Evolutionary conservation across 2,329 filamentous ascomycete species (phyloP).

Genomic region (Colletotrichum sidae): DNA sequence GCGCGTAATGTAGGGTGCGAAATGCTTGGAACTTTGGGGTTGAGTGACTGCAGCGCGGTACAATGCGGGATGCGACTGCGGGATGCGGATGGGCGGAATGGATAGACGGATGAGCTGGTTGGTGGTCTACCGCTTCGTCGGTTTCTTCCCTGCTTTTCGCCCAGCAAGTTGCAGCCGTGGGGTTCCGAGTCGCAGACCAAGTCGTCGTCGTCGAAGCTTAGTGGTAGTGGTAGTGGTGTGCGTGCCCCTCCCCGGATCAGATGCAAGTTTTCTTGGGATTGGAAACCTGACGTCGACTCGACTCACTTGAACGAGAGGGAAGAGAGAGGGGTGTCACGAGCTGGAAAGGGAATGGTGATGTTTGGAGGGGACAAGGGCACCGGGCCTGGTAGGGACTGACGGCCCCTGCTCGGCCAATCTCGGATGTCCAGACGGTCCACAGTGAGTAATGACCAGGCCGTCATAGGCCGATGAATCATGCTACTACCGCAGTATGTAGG

Average conservation of each 20-base stretch:
- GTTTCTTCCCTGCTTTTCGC: too few relatives aligned
- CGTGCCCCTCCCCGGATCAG: constrained; percentile 15
- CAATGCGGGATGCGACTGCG: constrained; percentile 2
- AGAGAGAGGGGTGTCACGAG: constrained; percentile 21
- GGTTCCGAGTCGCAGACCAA: constrained; percentile 11
- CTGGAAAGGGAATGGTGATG: constrained; percentile 23
- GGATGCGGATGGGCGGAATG: constrained; percentile 10
- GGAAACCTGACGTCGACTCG: constrained; percentile 32
- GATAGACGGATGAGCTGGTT: constrained; percentile 4
- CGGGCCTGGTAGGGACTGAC: too few relatives aligned
- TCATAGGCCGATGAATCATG: constrained; percentile 10
- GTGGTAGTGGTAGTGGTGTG: background rate
- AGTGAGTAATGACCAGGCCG: constrained; percentile 25
- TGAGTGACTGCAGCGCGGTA: background rate
- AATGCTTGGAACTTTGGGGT: constrained; percentile 3
- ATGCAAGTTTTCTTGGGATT: constrained; percentile 16
- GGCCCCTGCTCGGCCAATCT: constrained; percentile 28
- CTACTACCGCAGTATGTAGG: background rate
- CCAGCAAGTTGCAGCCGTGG: constrained; percentile 7
- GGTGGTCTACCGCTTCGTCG: background rate
- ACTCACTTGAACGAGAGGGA: constrained; percentile 28
- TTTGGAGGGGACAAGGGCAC: constrained; percentile 6
- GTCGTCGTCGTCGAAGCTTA: background rate
- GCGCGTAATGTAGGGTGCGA: constrained; percentile 10
- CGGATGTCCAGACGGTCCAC: constrained; percentile 21